phyloP scores from a whole-genome alignment of 345 rosid genomes.

The Nasturtium officinale region DNA sequence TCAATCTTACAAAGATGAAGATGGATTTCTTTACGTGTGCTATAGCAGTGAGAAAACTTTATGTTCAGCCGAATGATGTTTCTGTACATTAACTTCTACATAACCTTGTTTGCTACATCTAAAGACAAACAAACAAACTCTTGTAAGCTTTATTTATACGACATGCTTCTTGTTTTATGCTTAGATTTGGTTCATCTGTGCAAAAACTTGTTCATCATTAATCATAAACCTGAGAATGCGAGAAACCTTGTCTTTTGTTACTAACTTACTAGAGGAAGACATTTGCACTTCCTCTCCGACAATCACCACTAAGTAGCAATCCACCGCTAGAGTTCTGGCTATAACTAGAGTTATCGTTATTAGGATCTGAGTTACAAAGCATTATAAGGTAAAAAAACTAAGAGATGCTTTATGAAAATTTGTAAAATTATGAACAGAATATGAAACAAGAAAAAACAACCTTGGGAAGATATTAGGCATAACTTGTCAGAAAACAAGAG shows the following conservation, averaged over 20 bases:
- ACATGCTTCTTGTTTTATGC: slow-evolving; percentile 14
- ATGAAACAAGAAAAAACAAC: background rate
- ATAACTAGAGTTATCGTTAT: background rate
- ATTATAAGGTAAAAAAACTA: background rate
- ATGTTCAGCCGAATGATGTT: slow-evolving; percentile 22
- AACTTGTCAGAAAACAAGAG: too few species aligned
- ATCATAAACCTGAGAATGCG: background rate
- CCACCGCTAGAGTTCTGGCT: background rate
- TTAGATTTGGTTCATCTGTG: slow-evolving; percentile 21
- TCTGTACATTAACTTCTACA: background rate
- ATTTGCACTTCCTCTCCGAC: background rate
- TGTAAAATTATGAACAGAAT: background rate
- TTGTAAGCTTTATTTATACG: slow-evolving; percentile 29
- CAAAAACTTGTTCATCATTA: background rate
- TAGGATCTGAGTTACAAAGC: background rate
- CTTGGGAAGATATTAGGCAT: too few species aligned
- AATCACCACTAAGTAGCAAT: background rate
- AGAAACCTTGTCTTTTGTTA: background rate
- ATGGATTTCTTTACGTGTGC: slow-evolving; percentile 75
- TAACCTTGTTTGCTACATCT: slow-evolving; percentile 21
- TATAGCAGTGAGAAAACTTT: slow-evolving; percentile 44
- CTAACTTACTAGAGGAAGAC: background rate
- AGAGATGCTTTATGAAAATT: background rate
- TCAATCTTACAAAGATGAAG: slow-evolving; percentile 78
- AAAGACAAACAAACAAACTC: slow-evolving; percentile 10